Conservation (phyloP, 805 yeast genomes). For the Aciculoconidium aculeatum region DNA sequence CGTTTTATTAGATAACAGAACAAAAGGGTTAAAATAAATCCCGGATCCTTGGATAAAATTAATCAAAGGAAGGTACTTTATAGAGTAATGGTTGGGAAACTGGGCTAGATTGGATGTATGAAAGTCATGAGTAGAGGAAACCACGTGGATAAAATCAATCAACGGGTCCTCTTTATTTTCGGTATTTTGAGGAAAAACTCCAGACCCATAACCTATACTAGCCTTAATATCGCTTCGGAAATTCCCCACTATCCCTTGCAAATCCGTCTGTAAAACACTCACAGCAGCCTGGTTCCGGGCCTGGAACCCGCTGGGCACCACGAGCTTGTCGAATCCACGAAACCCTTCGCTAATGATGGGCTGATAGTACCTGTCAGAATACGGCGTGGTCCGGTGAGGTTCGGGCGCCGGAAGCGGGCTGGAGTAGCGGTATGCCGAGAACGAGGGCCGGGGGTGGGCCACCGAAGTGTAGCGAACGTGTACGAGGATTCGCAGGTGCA, state of each 20-base stretch:
- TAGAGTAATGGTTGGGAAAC: slow-evolving; percentile 73
- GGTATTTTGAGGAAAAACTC: slow-evolving; percentile 70
- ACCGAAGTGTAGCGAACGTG: too few species aligned
- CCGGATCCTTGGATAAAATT: slow-evolving; percentile 61
- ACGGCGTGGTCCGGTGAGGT: slow-evolving; percentile 17
- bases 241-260: slow-evolving; percentile 38
- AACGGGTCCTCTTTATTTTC: slow-evolving; percentile 47
- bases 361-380: slow-evolving; percentile 22
- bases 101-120: slow-evolving; percentile 66
- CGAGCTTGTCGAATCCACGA: slow-evolving; percentile 17
- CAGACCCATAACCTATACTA: slow-evolving; percentile 93
- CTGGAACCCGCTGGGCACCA: slow-evolving; percentile 11
- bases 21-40: slow-evolving; percentile 89
- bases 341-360: slow-evolving; percentile 22
- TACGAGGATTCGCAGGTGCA: too few species aligned
- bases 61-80: slow-evolving; percentile 18
- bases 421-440: too few species aligned
- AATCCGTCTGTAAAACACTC: too few species aligned
- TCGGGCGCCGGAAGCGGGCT: too few species aligned
- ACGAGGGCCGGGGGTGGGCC: too few species aligned
- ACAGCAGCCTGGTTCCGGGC: slow-evolving; percentile 12
- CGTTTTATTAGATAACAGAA: slow-evolving; percentile 43
- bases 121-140: slow-evolving; percentile 68
- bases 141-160: slow-evolving; percentile 81
- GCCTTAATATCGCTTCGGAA: slow-evolving; percentile 70